Conservation (phyloP, 164 flowering plant genomes). For the Vitis rupestris region DNA sequence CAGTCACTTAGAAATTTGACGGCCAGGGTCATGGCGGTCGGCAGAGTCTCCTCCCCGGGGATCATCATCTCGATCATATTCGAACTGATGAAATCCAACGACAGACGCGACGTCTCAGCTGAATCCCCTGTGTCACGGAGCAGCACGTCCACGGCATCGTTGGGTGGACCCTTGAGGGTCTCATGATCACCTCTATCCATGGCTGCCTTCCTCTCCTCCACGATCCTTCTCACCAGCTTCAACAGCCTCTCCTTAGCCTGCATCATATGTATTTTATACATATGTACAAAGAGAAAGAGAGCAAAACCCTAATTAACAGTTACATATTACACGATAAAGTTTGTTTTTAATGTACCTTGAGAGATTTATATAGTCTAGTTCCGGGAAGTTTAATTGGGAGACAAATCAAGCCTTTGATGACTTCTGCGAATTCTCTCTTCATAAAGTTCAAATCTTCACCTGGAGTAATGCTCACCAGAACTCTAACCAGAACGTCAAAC, state of each 20-base stretch:
- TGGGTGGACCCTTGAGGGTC: constrained; percentile 2
- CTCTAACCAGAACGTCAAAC: constrained; percentile 70
- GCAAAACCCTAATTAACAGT: neutral
- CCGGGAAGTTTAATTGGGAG: constrained; percentile 90
- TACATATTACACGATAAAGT: too few relatives aligned
- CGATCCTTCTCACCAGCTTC: constrained; percentile 50
- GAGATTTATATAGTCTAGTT: constrained; percentile 66
- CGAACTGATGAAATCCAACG: constrained; percentile 60
- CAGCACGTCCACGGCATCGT: constrained; percentile 66
- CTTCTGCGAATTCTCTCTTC: constrained; percentile 69
- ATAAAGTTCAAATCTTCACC: constrained; percentile 69
- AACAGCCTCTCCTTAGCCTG: constrained; percentile 81
- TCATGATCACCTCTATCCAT: constrained; percentile 25
- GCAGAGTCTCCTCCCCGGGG: constrained; percentile 94
- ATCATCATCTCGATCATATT: constrained; percentile 95
- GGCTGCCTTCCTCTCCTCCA: constrained; percentile 50
- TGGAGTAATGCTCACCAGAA: constrained; percentile 67
- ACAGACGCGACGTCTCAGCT: constrained; percentile 31
- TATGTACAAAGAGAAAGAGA: neutral
- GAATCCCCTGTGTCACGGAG: constrained; percentile 43
- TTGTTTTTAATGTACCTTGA: constrained; percentile 53
- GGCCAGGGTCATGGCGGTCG: constrained; percentile 80
- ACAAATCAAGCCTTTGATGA: constrained; percentile 80
- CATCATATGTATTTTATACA: neutral
- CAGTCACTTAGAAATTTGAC: constrained; percentile 77